Evolutionary conservation across 768 basidiomycete species (phyloP).

Genomic region (Lentinula lateritia): DNA sequence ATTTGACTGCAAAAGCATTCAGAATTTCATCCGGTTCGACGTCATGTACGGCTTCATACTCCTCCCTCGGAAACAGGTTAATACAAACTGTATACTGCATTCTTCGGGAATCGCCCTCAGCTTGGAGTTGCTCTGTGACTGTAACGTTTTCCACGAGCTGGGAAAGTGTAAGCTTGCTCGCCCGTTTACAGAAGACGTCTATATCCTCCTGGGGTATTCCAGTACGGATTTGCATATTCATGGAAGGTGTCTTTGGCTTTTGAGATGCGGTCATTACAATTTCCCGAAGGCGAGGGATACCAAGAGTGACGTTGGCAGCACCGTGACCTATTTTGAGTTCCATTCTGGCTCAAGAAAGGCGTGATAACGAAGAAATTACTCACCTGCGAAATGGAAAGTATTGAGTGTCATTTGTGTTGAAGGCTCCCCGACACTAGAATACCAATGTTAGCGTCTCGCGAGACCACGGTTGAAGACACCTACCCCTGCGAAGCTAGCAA

Average conservation of each 20-base stretch:
- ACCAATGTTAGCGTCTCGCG: background rate
- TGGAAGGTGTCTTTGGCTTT: constrained; percentile 95
- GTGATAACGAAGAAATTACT: constrained; percentile 15
- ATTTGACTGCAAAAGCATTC: constrained; percentile 61
- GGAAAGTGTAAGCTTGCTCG: constrained; percentile 79
- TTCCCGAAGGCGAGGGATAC: constrained; percentile 97
- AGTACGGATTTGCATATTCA: constrained; percentile 73
- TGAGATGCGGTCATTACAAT: constrained; percentile 98
- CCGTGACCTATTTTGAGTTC: constrained; percentile 75
- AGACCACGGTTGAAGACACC: constrained; percentile 16
- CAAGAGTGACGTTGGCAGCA: constrained; percentile 97
- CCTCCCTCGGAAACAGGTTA: constrained; percentile 78
- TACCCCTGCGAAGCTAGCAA: constrained; percentile 96
- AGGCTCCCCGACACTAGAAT: constrained; percentile 86
- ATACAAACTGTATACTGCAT: constrained; percentile 80
- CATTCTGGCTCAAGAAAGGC: background rate
- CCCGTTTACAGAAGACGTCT: constrained; percentile 81
- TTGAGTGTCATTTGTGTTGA: constrained; percentile 99
- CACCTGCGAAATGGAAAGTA: constrained; percentile 98
- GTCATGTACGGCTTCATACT: constrained; percentile 82
- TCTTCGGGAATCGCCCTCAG: constrained; percentile 61
- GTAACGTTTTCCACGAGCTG: constrained; percentile 80
- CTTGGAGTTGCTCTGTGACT: constrained; percentile 73
- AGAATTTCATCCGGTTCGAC: constrained; percentile 70
- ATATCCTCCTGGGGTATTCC: constrained; percentile 50